Evolutionary conservation across 495 filamentous ascomycete species (phyloP).

Genomic region (Neurospora africana): DNA sequence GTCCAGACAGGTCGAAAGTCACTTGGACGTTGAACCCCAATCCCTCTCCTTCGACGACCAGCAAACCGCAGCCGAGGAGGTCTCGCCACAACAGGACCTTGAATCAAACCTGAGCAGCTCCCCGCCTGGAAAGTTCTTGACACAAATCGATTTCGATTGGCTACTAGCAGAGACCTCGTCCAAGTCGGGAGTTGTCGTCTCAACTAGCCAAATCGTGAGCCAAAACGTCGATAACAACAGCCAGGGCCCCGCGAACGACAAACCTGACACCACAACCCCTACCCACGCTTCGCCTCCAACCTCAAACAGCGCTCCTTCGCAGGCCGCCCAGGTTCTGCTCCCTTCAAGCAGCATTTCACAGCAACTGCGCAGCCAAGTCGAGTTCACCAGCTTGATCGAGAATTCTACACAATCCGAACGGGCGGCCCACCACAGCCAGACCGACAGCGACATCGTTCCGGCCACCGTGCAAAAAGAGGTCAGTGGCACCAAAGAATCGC

Average conservation of each 20-base stretch:
- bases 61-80: neutral
- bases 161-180: neutral
- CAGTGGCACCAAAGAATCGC: neutral
- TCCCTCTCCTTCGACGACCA: neutral
- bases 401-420: neutral
- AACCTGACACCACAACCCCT: neutral
- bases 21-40: neutral
- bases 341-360: constrained; percentile 13
- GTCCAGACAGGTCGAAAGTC: constrained; percentile 12
- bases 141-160: neutral
- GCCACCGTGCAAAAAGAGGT: constrained; percentile 9
- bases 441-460: constrained; percentile 11
- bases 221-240: neutral
- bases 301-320: constrained; percentile 3
- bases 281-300: neutral
- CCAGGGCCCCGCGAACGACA: neutral
- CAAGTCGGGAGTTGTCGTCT: neutral
- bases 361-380: constrained; percentile 13
- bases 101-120: neutral
- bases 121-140: neutral
- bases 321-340: constrained; percentile 21
- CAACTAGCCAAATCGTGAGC: neutral
- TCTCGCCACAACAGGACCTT: neutral
- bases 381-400: neutral
- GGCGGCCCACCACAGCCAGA: neutral